phyloP scores from a whole-genome alignment of 2,329 filamentous ascomycete genomes.

The Aspergillaceae sp. region DNA sequence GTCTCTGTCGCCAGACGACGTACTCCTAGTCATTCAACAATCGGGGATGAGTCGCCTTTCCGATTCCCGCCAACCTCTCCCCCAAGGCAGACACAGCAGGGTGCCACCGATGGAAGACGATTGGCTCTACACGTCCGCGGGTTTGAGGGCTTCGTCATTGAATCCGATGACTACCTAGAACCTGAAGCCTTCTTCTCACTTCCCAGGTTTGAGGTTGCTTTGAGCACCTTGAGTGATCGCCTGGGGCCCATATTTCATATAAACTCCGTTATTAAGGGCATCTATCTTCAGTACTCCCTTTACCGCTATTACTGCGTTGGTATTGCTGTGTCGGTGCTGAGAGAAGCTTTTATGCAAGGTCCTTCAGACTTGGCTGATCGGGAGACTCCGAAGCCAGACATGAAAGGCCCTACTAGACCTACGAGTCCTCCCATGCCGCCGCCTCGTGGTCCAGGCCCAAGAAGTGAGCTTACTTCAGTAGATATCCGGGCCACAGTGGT shows the following conservation, averaged over 20 bases:
- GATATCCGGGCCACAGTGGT: constrained; percentile 75
- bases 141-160: constrained; percentile 83
- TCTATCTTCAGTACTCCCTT: constrained; percentile 82
- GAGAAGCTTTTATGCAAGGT: constrained; percentile 51
- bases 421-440: constrained; percentile 16
- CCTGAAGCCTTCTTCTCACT: constrained; percentile 76
- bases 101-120: constrained; percentile 65
- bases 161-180: constrained; percentile 76
- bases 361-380: constrained; percentile 10
- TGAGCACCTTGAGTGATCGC: constrained; percentile 75
- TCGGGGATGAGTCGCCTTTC: constrained; percentile 55
- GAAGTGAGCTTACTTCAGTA: constrained; percentile 63
- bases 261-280: constrained; percentile 67
- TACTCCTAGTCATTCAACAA: constrained; percentile 61
- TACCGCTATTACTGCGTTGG: constrained; percentile 87
- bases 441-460: constrained; percentile 18
- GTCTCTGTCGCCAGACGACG: constrained; percentile 52
- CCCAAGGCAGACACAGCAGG: constrained; percentile 31
- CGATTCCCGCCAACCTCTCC: constrained; percentile 45
- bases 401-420: constrained; percentile 9
- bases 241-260: constrained; percentile 84
- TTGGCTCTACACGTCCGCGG: constrained; percentile 73
- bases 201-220: constrained; percentile 76
- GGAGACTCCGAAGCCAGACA: constrained; percentile 5
- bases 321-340: constrained; percentile 68